Evolutionary conservation across 2,329 filamentous ascomycete genomes (phyloP), one percentile per base, ranked within the genome.

Genomic region (Falciphora oryzae): DNA sequence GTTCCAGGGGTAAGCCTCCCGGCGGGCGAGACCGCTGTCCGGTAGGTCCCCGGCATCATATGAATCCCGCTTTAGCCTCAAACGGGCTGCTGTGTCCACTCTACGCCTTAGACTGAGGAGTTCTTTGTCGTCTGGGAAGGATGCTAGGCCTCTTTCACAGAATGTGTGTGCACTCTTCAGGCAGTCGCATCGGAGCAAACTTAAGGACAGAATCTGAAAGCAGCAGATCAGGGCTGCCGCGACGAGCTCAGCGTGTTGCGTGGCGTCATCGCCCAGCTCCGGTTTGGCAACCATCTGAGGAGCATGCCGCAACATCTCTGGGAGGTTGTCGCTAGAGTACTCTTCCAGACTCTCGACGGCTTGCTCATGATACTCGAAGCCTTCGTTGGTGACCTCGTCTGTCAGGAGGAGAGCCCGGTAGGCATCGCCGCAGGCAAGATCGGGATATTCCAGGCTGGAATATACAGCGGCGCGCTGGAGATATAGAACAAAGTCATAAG

Each of bases 361-460:
- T 69, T 85, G 79, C 22, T 92, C 87, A 73, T 95, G 89, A 71
- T 93, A 96, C 75, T 97, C 92, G 69, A 91, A 93, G 56, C 86
- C 85, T 67, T 94, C 90, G 65, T 95, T 89, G 68, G 83, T 77
- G 50, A 92, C 84, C 69, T 95, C 92, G 72, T 98, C 94, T 22
- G 90, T 85, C 60, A 99, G 80, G 4, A 97, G 84, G n/a, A 98
- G 82, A 1, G 93, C 93, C 64, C 90, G 89, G 74, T 98, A 98
- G 6, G 92, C 92, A 79, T 97, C 93, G 44, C 92, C 92, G 14
- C 89, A 89, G 6, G 93, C 93, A 56, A 99, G 85, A 75, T 99
- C 95, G 0, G 92, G 92, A 75, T 97, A 98, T 53, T 87, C 91
- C 60, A 97, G 82, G 59, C 86, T 80, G 22, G 87, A 84, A 75